Evolutionary conservation across 345 rosid genomes (phyloP).

Genomic region (Physaria fendleri): DNA sequence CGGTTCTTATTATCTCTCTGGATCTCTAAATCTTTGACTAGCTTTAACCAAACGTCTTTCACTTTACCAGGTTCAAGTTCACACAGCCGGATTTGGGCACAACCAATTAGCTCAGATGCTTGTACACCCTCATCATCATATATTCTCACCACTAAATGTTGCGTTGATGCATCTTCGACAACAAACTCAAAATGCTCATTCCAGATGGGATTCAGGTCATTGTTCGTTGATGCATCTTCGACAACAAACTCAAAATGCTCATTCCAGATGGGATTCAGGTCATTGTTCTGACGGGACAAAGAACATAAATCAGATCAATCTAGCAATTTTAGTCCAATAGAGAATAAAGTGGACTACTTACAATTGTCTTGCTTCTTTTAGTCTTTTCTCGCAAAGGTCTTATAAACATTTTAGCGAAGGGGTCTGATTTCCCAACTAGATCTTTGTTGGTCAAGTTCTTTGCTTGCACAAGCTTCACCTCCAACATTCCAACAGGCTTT

Average conservation of each 20-base stretch:
- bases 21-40: slow-evolving; percentile 94
- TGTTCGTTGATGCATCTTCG: slow-evolving; percentile 83
- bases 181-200: slow-evolving; percentile 91
- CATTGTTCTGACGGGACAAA: slow-evolving; percentile 67
- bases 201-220: slow-evolving; percentile 95
- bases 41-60: slow-evolving; percentile 95
- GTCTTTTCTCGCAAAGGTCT: slow-evolving; percentile 79
- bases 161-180: slow-evolving; percentile 86
- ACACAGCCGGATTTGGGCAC: slow-evolving; percentile 65
- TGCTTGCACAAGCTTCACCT: slow-evolving; percentile 99
- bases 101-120: slow-evolving; percentile 81
- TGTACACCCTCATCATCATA: slow-evolving; percentile 95
- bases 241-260: slow-evolving; percentile 88
- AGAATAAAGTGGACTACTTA: slow-evolving; percentile 31
- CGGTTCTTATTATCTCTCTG: slow-evolving; percentile 88
- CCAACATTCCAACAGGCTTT: slow-evolving; percentile 83
- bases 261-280: slow-evolving; percentile 95
- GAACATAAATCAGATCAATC: slow-evolving; percentile 7
- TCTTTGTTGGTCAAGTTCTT: slow-evolving; percentile 91
- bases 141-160: slow-evolving; percentile 78
- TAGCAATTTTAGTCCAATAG: background rate
- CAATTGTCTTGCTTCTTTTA: slow-evolving; percentile 79
- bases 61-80: slow-evolving; percentile 98
- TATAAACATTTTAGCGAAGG: slow-evolving; percentile 67
- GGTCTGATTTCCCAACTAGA: slow-evolving; percentile 94